Percentiles rank a stretch among this genome's conserved stretches.
phyloP scores from a whole-genome alignment of 2,329 filamentous ascomycete species.

The Magnaporthiopsis rhizophila region DNA sequence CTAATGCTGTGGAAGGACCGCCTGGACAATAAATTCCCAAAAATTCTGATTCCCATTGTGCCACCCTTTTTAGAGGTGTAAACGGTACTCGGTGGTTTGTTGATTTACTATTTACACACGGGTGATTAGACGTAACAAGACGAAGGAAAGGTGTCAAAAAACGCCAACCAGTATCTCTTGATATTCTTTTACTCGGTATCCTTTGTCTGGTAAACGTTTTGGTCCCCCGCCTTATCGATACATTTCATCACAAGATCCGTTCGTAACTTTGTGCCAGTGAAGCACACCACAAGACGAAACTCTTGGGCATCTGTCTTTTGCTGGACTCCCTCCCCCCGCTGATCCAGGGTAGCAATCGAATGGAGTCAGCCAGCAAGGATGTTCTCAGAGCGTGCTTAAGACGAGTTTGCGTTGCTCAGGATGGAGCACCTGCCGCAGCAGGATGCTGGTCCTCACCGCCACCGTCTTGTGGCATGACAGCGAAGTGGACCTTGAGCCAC shows the following conservation, averaged over 20 bases:
- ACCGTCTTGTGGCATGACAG: conserved; percentile 36
- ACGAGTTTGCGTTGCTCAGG: background rate
- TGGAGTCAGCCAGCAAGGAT: no score
- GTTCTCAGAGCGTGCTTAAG: background rate
- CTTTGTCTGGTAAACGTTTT: background rate
- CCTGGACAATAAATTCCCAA: conserved; percentile 48
- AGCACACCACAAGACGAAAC: no score
- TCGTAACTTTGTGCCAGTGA: no score
- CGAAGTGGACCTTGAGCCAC: conserved; percentile 58
- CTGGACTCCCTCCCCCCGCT: no score
- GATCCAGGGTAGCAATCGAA: background rate
- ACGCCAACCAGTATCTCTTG: background rate
- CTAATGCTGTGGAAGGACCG: conserved; percentile 40
- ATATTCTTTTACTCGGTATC: background rate
- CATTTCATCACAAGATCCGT: no score
- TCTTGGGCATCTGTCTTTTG: no score
- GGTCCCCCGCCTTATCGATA: no score
- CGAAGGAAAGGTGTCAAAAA: background rate
- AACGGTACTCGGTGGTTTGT: background rate
- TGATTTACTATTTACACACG: background rate
- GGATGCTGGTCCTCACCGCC: conserved; percentile 8
- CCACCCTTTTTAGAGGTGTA: background rate
- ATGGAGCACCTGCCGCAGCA: background rate
- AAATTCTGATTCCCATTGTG: conserved; percentile 20
- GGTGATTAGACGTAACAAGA: background rate